Percentiles rank a stretch among this genome's conserved stretches.
Evolutionary conservation across 148 eudicot genomes (phyloP).

Genomic region (Cornus controversa): DNA sequence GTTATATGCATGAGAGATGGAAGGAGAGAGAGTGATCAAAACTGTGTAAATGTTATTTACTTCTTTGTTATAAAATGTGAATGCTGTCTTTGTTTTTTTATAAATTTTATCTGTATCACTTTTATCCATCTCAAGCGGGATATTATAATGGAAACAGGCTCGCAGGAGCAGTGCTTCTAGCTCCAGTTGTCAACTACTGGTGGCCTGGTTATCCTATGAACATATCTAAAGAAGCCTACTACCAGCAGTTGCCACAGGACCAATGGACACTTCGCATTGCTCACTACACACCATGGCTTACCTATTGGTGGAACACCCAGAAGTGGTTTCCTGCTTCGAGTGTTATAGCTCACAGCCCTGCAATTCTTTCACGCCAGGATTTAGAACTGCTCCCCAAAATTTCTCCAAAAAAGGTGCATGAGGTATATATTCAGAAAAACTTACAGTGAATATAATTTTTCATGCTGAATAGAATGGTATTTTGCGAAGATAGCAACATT

Average conservation of each 20-base stretch:
- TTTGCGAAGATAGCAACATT: not conserved
- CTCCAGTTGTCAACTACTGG: conserved; percentile 61
- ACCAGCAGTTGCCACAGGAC: conserved; percentile 44
- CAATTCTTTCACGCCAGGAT: conserved; percentile 43
- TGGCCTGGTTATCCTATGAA: conserved; percentile 61
- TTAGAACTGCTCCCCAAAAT: conserved; percentile 20
- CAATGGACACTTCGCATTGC: conserved; percentile 52
- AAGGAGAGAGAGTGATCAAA: not conserved
- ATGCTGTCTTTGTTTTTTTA: not conserved
- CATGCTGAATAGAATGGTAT: not conserved
- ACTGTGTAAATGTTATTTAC: not conserved
- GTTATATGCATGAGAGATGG: not conserved
- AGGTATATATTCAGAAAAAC: conserved; percentile 14
- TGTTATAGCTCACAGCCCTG: conserved; percentile 29
- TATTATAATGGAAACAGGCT: conserved; percentile 38
- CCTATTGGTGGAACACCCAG: conserved; percentile 85
- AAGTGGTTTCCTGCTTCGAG: conserved; percentile 48
- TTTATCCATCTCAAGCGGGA: conserved; percentile 10
- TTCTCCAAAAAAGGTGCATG: not conserved
- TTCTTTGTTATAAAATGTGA: not conserved
- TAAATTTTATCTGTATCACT: not conserved
- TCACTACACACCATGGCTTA: conserved; percentile 68
- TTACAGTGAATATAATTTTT: not conserved
- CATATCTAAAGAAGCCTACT: conserved; percentile 39
- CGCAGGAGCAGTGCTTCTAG: conserved; percentile 62